Percentiles rank a stretch among this genome's conserved stretches.
phyloP scores from a whole-genome alignment of 371 early-diverging fungal genomes.

The Batkoa obscura region DNA sequence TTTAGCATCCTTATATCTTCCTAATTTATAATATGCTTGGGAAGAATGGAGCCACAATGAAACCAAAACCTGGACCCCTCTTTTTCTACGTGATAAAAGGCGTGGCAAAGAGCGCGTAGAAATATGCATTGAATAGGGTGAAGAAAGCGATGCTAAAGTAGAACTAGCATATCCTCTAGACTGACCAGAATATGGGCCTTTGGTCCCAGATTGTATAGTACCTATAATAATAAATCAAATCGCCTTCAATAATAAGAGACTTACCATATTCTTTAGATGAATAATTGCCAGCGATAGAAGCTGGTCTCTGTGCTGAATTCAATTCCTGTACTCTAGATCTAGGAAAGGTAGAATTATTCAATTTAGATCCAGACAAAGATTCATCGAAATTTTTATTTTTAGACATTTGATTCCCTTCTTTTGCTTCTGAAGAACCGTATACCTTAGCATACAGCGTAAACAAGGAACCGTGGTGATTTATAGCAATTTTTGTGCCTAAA shows the following conservation, averaged over 20 bases:
- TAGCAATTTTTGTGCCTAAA: slow-evolving; percentile 27
- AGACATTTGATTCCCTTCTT: no score
- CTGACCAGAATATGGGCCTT: slow-evolving; percentile 9
- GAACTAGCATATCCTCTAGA: not conserved
- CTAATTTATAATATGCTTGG: slow-evolving; percentile 26
- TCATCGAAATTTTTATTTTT: no score
- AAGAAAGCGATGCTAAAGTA: not conserved
- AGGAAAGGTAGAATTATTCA: not conserved
- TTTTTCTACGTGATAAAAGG: slow-evolving; percentile 14
- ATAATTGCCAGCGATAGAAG: slow-evolving; percentile 7
- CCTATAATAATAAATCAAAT: no score
- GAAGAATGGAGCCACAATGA: slow-evolving; percentile 43
- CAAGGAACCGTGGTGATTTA: slow-evolving; percentile 28
- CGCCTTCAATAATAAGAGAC: no score
- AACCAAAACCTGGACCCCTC: slow-evolving; percentile 23
- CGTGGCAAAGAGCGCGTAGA: slow-evolving; percentile 2
- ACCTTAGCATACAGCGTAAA: slow-evolving; percentile 40
- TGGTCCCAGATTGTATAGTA: no score
- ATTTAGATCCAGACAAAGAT: no score
- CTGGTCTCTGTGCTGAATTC: slow-evolving; percentile 3
- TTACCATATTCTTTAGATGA: no score
- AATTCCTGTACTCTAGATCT: not conserved
- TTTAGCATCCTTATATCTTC: slow-evolving; percentile 33
- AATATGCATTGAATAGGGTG: not conserved
- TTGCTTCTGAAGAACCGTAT: slow-evolving; percentile 16